Conservation (phyloP, 345 rosid species). For the Eutrema heterophyllum region DNA sequence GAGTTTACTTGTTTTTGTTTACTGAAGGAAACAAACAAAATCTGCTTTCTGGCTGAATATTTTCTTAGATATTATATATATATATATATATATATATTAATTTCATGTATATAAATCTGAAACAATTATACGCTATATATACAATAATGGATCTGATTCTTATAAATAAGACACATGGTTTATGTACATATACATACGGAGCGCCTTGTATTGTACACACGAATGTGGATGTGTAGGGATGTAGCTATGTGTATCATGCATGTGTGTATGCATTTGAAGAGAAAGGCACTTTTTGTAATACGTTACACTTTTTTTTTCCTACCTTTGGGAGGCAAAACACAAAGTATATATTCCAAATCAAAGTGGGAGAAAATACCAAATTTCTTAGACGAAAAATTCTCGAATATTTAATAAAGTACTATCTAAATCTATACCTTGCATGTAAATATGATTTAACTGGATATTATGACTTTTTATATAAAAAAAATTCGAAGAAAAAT, state of each 20-base stretch:
- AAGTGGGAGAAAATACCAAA: background rate
- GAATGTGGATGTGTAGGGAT: background rate
- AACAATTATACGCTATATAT: background rate
- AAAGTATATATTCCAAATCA: background rate
- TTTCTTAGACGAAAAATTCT: background rate
- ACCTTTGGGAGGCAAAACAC: background rate
- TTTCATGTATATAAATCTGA: background rate
- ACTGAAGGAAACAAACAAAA: conserved; percentile 48
- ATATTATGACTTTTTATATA: background rate
- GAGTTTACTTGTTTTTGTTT: conserved; percentile 38
- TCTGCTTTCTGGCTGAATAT: conserved; percentile 34
- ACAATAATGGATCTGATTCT: background rate
- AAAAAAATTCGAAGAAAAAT: background rate
- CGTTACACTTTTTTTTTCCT: background rate
- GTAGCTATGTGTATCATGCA: background rate
- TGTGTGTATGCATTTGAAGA: background rate
- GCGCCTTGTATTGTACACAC: background rate
- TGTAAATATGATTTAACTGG: background rate
- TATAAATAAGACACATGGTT: background rate
- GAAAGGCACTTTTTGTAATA: conserved; percentile 8
- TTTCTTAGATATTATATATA: conserved; percentile 26
- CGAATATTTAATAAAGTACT: background rate
- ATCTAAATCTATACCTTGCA: background rate
- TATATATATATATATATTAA: too few species aligned
- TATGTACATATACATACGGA: background rate